Evolutionary conservation across 306 rosid species (phyloP).

Genomic region (Quillaja saponaria): DNA sequence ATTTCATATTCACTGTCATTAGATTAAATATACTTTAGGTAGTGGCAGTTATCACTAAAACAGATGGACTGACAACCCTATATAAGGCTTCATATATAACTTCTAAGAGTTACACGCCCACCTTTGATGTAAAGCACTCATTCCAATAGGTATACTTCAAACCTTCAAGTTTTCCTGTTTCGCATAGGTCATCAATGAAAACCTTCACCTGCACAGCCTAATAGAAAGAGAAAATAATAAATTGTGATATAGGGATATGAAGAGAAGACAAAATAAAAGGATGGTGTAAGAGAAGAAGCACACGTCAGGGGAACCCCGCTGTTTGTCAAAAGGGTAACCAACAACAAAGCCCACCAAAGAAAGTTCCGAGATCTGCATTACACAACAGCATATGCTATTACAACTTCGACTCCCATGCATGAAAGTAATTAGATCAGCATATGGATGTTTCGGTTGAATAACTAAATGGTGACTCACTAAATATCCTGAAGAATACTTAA

Average conservation of each 20-base stretch:
- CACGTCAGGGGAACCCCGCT: conserved; percentile 41
- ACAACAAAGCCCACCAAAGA: conserved; percentile 70
- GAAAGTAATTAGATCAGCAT: not conserved
- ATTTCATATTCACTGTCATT: conserved; percentile 5
- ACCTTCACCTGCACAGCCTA: conserved; percentile 62
- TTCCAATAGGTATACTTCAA: conserved; percentile 74
- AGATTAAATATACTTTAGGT: not conserved
- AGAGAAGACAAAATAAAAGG: not conserved
- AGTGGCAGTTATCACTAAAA: conserved; percentile 10
- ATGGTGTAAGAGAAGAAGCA: conserved; percentile 33
- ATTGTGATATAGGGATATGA: conserved; percentile 1
- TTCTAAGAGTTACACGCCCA: conserved; percentile 34
- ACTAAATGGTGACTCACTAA: not conserved
- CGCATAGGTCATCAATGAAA: conserved; percentile 56
- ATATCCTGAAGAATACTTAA: too few species aligned
- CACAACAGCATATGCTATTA: conserved; percentile 26
- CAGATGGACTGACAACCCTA: not conserved
- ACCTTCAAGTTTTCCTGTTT: conserved; percentile 57
- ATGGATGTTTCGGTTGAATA: not conserved
- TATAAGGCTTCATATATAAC: conserved; percentile 10
- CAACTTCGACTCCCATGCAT: not conserved
- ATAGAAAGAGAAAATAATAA: conserved; percentile 19
- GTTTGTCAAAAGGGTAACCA: conserved; percentile 54
- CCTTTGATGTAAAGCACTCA: conserved; percentile 84
- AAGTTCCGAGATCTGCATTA: conserved; percentile 61